phyloP scores from a whole-genome alignment of 768 basidiomycete species.

The Podaxis mareebaensis region DNA sequence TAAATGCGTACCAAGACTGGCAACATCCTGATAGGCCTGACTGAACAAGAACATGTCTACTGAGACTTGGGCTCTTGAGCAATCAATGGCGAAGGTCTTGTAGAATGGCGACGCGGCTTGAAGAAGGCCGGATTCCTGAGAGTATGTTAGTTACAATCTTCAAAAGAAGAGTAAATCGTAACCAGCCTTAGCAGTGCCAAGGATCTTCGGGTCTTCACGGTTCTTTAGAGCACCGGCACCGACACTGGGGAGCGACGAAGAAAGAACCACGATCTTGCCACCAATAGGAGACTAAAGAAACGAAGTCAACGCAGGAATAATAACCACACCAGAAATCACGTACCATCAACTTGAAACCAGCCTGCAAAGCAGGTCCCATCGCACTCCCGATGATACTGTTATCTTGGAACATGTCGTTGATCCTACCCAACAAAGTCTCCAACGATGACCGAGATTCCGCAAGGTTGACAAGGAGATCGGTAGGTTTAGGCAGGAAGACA shows the following conservation, averaged over 20 bases:
- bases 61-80: constrained; percentile 93
- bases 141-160: background rate
- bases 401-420: constrained; percentile 99
- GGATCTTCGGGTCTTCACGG: constrained; percentile 93
- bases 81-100: constrained; percentile 98
- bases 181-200: constrained; percentile 87
- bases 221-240: constrained; percentile 94
- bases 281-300: constrained; percentile 77
- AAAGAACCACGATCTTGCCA: constrained; percentile 89
- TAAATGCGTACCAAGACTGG: constrained; percentile 69
- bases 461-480: constrained; percentile 93
- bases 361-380: constrained; percentile 91
- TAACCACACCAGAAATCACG: constrained; percentile 16
- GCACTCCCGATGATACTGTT: constrained; percentile 92
- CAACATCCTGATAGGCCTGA: constrained; percentile 91
- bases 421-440: constrained; percentile 76
- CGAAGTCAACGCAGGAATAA: background rate
- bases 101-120: constrained; percentile 96
- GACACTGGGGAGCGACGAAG: constrained; percentile 81
- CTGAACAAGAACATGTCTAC: constrained; percentile 99
- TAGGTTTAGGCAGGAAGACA: constrained; percentile 96
- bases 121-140: constrained; percentile 84
- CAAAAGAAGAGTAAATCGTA: background rate
- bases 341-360: constrained; percentile 94
- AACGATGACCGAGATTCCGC: constrained; percentile 79